Evolutionary conservation across 2,329 filamentous ascomycete species (phyloP), one percentile per base, ranked within the genome.

Genomic region (Fusarium xylarioides): DNA sequence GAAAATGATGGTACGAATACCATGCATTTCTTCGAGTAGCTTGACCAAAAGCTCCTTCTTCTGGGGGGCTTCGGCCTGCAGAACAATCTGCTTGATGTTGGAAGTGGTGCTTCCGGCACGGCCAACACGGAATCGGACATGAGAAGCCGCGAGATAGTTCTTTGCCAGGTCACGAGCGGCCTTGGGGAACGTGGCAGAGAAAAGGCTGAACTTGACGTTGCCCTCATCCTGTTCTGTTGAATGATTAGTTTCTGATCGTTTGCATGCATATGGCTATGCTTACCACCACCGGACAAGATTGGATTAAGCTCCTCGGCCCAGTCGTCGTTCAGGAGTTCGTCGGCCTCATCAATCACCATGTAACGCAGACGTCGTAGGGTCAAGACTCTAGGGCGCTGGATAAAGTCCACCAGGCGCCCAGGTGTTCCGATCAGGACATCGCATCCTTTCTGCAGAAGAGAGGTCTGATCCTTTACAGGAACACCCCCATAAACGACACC

Each of bases 161-260:
- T 90, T 91, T 16, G 95, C 95, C 19, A 98, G 84, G 30, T 92
- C 87, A 35, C 95, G 93, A 71, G 93, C 90, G 1, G 85, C 85
- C 83, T 93, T 95, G 44, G 95, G 94, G 82, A 99, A 98, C 0
- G 96, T 98, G 2, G 96, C 96, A 0, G 95, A 97, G 81, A 98
- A 98, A 85, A 99, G 92, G 82, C 97, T 87, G 81, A 91, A 91
- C 63, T 87, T 89, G 76, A 91, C 83, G 70, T 89, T 88, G 6
- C 88, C 94, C 63, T 93, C 90, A 69, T 97, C 90, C 74, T 97
- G 84, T 82, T 90, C 87, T 97, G 34, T 43, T 14, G 84, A 86
- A 63, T 46, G 66, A 40, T 82, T 72, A 83, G 78, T 67, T 35
- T 53, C 30, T 43, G 56, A 46, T 44, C 70, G 16, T 76, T 58